Evolutionary conservation across 306 rosid species (phyloP).

Genomic region (Rosa multiflora): DNA sequence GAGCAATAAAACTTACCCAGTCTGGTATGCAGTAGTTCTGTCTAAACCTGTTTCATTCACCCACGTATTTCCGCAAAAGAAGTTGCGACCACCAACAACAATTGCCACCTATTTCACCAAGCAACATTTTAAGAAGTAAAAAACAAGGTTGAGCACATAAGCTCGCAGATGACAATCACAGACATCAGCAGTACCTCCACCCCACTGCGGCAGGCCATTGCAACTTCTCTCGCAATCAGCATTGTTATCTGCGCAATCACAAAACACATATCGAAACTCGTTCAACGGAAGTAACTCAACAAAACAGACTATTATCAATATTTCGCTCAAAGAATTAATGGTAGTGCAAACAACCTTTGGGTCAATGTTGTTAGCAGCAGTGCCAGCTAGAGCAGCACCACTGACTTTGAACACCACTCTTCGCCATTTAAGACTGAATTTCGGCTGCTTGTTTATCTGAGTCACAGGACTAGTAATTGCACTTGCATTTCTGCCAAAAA

Average conservation of each 20-base stretch:
- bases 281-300: slow-evolving; percentile 4
- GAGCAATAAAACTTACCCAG: slow-evolving; percentile 54
- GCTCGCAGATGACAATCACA: slow-evolving; percentile 19
- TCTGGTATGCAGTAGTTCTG: slow-evolving; percentile 90
- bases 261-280: slow-evolving; percentile 22
- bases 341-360: slow-evolving; percentile 54
- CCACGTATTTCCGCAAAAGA: slow-evolving; percentile 96
- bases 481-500: slow-evolving; percentile 49
- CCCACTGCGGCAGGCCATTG: slow-evolving; percentile 75
- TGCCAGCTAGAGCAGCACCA: slow-evolving; percentile 88
- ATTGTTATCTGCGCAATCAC: slow-evolving; percentile 59
- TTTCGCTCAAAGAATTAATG: not conserved
- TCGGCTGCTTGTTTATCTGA: slow-evolving; percentile 61
- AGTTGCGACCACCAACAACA: slow-evolving; percentile 94
- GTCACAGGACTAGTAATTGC: slow-evolving; percentile 55
- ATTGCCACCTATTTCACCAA: slow-evolving; percentile 68
- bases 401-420: slow-evolving; percentile 95
- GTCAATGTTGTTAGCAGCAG: slow-evolving; percentile 77
- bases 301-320: slow-evolving; percentile 10
- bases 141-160: slow-evolving; percentile 15
- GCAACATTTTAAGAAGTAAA: not conserved
- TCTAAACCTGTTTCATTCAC: slow-evolving; percentile 81
- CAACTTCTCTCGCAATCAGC: slow-evolving; percentile 84
- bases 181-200: slow-evolving; percentile 66
- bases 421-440: slow-evolving; percentile 75